These are phyloP conservation scores for Fusarium zealandicum DNA, from an alignment of 2,329 filamentous ascomycete species.

Conservation along the genomic window DNA sequence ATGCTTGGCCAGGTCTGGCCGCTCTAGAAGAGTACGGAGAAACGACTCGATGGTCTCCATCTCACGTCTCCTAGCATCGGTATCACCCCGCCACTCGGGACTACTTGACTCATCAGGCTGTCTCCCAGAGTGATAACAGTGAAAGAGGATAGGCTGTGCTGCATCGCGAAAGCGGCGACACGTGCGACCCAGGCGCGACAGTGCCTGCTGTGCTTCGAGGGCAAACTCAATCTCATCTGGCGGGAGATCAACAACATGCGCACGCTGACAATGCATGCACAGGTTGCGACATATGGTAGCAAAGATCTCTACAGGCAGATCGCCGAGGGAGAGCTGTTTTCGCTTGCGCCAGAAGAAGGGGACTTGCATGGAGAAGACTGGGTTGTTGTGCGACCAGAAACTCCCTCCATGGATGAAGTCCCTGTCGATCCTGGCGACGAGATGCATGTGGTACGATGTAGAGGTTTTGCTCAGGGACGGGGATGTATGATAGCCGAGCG, in stretches of 20 bases:
- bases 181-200: conserved; percentile 40
- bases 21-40: conserved; percentile 36
- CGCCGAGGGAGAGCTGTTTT: conserved; percentile 27
- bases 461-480: conserved; percentile 15
- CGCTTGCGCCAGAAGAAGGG: conserved; percentile 21
- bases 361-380: conserved; percentile 14
- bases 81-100: conserved; percentile 24
- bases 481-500: conserved; percentile 1
- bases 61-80: conserved; percentile 18
- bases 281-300: conserved; percentile 39
- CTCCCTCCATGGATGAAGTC: conserved; percentile 32
- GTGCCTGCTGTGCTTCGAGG: conserved; percentile 36
- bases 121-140: conserved; percentile 37
- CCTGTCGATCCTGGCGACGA: conserved; percentile 32
- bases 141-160: conserved; percentile 38
- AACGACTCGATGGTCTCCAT: conserved; percentile 34
- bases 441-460: conserved; percentile 33
- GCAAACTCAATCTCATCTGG: conserved; percentile 32
- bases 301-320: conserved; percentile 39
- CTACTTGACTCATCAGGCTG: conserved; percentile 22
- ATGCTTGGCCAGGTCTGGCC: conserved; percentile 37
- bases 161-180: conserved; percentile 33
- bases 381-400: conserved; percentile 20
- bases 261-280: conserved; percentile 37
- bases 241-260: conserved; percentile 39